Conservation (phyloP, 2,329 filamentous ascomycete genomes). For the Penicillium palitans region DNA sequence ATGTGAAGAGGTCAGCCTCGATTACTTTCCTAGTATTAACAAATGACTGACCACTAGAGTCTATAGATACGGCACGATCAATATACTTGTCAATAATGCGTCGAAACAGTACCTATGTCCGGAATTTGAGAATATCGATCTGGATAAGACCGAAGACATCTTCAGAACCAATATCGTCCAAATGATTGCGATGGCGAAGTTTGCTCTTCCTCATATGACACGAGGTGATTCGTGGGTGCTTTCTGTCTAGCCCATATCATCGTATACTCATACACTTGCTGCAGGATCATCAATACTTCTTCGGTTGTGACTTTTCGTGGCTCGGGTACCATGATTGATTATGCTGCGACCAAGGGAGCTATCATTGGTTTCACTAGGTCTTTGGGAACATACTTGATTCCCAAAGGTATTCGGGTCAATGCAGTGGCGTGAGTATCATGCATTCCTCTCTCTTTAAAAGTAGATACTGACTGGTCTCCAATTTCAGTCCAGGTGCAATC, state of each 20-base stretch:
- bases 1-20: constrained; percentile 49
- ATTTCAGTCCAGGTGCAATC: constrained; percentile 34
- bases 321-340: constrained; percentile 54
- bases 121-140: constrained; percentile 49
- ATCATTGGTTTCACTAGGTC: constrained; percentile 58
- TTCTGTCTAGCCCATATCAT: not conserved
- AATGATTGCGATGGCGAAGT: constrained; percentile 63
- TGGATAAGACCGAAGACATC: constrained; percentile 56
- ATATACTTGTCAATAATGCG: constrained; percentile 61
- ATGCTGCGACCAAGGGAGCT: constrained; percentile 59
- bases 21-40: constrained; percentile 43
- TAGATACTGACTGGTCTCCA: not conserved
- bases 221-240: constrained; percentile 47
- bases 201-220: constrained; percentile 56
- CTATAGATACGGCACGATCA: constrained; percentile 44
- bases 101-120: constrained; percentile 57
- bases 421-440: constrained; percentile 39
- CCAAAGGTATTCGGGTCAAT: constrained; percentile 60
- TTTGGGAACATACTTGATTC: constrained; percentile 53
- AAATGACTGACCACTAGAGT: constrained; percentile 50
- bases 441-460: no score
- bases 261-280: not conserved
- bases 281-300: constrained; percentile 58
- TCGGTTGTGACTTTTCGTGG: constrained; percentile 58
- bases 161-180: constrained; percentile 60